Evolutionary conservation across 805 yeast species (phyloP).

Genomic region (Candida nitratophila): DNA sequence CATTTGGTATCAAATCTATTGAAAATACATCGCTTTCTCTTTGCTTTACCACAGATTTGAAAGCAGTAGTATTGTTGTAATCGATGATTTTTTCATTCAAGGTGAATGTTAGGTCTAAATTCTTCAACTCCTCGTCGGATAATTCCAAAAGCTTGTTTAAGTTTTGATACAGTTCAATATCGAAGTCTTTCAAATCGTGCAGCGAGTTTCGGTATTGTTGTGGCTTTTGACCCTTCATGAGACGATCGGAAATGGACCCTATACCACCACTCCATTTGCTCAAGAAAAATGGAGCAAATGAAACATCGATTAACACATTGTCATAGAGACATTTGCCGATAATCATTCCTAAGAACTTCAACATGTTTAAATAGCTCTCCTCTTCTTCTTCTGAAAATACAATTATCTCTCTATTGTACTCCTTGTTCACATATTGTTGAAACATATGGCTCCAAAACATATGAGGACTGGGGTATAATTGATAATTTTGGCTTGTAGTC

Average conservation of each 20-base stretch:
- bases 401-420: conserved; percentile 7
- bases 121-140: conserved; percentile 47
- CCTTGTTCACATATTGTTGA: conserved; percentile 13
- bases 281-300: conserved; percentile 82
- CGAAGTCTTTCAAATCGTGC: conserved; percentile 72
- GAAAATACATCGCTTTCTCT: conserved; percentile 24
- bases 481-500: conserved; percentile 39
- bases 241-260: neutral
- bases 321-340: conserved; percentile 89
- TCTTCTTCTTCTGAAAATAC: conserved; percentile 19
- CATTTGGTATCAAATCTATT: conserved; percentile 57
- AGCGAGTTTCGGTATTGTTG: conserved; percentile 49
- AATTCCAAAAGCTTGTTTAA: conserved; percentile 55
- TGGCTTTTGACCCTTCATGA: conserved; percentile 5
- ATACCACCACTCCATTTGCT: conserved; percentile 44
- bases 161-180: conserved; percentile 56
- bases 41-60: neutral
- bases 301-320: conserved; percentile 69
- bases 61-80: conserved; percentile 1
- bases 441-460: conserved; percentile 20
- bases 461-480: conserved; percentile 69
- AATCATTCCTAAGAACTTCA: conserved; percentile 68
- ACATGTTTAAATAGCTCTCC: conserved; percentile 21
- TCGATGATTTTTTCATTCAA: conserved; percentile 35
- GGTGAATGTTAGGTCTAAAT: conserved; percentile 61